Evolutionary conservation across 2,329 filamentous ascomycete species (phyloP).

Genomic region (Neocatenulostroma microsporum): DNA sequence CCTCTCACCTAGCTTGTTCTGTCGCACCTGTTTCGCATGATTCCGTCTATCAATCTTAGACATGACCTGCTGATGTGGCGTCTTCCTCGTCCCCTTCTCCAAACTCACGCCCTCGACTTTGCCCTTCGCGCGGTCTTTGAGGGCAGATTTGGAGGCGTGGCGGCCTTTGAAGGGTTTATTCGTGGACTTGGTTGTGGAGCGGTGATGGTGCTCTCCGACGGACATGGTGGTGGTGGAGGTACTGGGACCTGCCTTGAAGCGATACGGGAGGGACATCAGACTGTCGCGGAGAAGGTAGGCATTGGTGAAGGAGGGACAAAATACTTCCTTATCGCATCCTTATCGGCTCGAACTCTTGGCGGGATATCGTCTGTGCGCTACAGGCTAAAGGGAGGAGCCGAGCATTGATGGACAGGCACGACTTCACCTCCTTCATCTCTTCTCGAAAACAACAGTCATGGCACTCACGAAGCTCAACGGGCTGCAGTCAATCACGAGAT

Average conservation of each 20-base stretch:
- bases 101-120: constrained; percentile 65
- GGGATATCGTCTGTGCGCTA: no score
- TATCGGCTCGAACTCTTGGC: no score
- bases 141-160: constrained; percentile 77
- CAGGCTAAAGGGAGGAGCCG: no score
- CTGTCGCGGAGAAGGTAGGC: no score
- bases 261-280: constrained; percentile 60
- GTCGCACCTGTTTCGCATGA: constrained; percentile 82
- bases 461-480: no score
- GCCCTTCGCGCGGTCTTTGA: constrained; percentile 81
- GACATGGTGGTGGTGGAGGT: constrained; percentile 57
- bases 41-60: constrained; percentile 94
- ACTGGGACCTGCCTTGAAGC: constrained; percentile 71
- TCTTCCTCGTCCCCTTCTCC: constrained; percentile 68
- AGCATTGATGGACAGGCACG: no score
- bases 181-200: constrained; percentile 79
- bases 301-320: no score
- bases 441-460: no score
- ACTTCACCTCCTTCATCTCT: no score
- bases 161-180: constrained; percentile 91
- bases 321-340: no score
- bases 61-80: constrained; percentile 92
- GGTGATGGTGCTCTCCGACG: constrained; percentile 69
- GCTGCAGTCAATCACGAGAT: no score
- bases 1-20: constrained; percentile 76